Conservation (phyloP, 257 asterid genomes). For the Haberlea rhodopensis region DNA sequence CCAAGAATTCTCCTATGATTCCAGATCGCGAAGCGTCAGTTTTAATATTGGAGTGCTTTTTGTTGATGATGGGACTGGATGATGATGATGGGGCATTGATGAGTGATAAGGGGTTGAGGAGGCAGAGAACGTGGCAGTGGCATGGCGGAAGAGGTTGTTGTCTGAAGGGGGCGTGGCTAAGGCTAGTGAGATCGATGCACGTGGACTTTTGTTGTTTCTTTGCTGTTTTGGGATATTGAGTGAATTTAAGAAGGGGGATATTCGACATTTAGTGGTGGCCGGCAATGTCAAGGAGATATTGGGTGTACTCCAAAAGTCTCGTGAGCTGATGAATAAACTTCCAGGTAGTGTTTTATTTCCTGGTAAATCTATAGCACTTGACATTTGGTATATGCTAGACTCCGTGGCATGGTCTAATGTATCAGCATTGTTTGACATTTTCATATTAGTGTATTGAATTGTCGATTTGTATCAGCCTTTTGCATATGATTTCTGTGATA, state of each 20-base stretch:
- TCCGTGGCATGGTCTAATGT: conserved; percentile 3
- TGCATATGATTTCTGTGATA: conserved; percentile 2
- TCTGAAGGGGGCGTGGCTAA: conserved; percentile 64
- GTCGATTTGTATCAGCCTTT: conserved; percentile 4
- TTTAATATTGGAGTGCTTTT: conserved; percentile 61
- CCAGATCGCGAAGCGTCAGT: conserved; percentile 68
- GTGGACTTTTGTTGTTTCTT: conserved; percentile 71
- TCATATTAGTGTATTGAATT: not conserved
- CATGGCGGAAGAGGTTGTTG: conserved; percentile 74
- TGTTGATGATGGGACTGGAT: conserved; percentile 56
- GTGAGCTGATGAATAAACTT: conserved; percentile 48
- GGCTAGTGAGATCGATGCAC: conserved; percentile 64
- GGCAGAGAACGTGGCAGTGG: conserved; percentile 52
- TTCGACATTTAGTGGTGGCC: conserved; percentile 55
- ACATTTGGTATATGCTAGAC: conserved; percentile 1
- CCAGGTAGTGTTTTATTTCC: conserved; percentile 49
- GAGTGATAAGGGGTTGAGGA: conserved; percentile 50
- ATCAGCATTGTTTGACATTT: not conserved
- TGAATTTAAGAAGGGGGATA: conserved; percentile 49
- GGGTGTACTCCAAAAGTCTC: conserved; percentile 50
- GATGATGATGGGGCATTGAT: conserved; percentile 19
- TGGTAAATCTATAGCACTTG: conserved; percentile 9
- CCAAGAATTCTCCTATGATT: conserved; percentile 51
- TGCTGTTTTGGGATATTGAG: conserved; percentile 68
- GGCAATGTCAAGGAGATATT: conserved; percentile 61